Conservation (phyloP, 768 basidiomycete genomes). For the Gloeopeniophorella convolvens region DNA sequence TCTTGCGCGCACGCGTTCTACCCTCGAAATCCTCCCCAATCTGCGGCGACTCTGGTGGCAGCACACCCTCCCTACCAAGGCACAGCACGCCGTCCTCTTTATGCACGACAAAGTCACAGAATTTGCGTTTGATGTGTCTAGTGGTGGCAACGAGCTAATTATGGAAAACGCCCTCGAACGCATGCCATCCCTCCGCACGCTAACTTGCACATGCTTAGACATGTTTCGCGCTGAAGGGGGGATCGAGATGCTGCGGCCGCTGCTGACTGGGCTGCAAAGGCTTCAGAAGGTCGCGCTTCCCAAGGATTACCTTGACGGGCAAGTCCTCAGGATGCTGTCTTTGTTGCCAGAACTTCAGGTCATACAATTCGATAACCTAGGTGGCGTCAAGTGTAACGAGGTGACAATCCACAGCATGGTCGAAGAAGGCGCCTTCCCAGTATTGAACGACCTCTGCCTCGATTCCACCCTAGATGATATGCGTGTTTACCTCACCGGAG, state of each 20-base stretch:
- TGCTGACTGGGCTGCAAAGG: conserved; percentile 5
- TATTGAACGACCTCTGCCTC: conserved; percentile 16
- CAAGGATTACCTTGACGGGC: conserved; percentile 4
- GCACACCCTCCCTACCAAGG: neutral
- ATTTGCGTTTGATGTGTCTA: conserved; percentile 10
- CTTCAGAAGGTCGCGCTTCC: conserved; percentile 10
- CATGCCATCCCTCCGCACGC: conserved; percentile 15
- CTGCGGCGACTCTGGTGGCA: conserved; percentile 14
- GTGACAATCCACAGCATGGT: neutral
- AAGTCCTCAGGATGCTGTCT: conserved; percentile 8
- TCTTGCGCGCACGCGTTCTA: conserved; percentile 18
- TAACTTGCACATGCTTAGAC: neutral
- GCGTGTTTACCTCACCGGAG: conserved; percentile 13
- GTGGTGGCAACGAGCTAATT: too few species aligned
- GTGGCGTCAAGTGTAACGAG: neutral
- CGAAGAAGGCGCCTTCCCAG: conserved; percentile 15
- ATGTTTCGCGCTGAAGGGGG: neutral
- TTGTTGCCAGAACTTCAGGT: conserved; percentile 11
- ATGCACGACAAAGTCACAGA: conserved; percentile 21
- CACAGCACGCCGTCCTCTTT: conserved; percentile 11
- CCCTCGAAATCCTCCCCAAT: conserved; percentile 20
- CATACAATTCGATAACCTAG: conserved; percentile 14
- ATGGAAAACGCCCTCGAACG: conserved; percentile 15
- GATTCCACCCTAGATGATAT: conserved; percentile 15
- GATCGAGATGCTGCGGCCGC: conserved; percentile 1